These are phyloP conservation scores for Diaporthe nobilis DNA, from an alignment of 2,329 filamentous ascomycete species.

Conservation along the genomic window DNA sequence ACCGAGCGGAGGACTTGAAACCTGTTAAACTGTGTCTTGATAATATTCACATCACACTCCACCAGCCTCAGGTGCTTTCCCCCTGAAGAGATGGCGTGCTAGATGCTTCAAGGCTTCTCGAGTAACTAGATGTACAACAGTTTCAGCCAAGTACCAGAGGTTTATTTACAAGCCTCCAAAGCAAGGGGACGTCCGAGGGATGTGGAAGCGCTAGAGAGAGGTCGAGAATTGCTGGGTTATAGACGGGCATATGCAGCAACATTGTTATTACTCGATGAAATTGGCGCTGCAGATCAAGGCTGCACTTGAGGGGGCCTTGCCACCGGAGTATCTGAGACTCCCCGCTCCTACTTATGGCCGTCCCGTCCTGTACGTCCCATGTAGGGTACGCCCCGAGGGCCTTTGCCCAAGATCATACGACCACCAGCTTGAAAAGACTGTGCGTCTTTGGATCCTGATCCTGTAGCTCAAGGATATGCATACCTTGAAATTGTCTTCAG, in stretches of 20 bases:
- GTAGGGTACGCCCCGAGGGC: neutral
- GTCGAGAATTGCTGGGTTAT: neutral
- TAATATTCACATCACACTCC: too few relatives aligned
- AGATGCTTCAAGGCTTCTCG: too few relatives aligned
- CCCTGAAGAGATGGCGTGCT: too few relatives aligned
- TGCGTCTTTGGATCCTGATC: neutral
- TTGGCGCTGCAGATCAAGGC: neutral
- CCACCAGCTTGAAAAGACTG: neutral
- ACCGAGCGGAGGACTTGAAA: too few relatives aligned
- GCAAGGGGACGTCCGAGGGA: neutral
- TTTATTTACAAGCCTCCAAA: too few relatives aligned
- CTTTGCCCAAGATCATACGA: neutral
- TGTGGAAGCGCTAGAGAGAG: neutral
- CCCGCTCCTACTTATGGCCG: neutral
- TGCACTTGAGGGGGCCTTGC: neutral
- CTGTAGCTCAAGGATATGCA: too few relatives aligned
- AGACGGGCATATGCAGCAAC: neutral
- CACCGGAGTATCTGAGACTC: neutral
- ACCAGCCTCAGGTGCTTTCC: too few relatives aligned
- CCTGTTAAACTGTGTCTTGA: too few relatives aligned
- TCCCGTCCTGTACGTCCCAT: too few relatives aligned
- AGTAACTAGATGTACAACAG: too few relatives aligned
- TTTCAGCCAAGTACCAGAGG: too few relatives aligned
- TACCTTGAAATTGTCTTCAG: neutral
- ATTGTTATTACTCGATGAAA: neutral